phyloP scores from a whole-genome alignment of 163 green algal genomes.

The Chlamydomonas reinhardtii region DNA sequence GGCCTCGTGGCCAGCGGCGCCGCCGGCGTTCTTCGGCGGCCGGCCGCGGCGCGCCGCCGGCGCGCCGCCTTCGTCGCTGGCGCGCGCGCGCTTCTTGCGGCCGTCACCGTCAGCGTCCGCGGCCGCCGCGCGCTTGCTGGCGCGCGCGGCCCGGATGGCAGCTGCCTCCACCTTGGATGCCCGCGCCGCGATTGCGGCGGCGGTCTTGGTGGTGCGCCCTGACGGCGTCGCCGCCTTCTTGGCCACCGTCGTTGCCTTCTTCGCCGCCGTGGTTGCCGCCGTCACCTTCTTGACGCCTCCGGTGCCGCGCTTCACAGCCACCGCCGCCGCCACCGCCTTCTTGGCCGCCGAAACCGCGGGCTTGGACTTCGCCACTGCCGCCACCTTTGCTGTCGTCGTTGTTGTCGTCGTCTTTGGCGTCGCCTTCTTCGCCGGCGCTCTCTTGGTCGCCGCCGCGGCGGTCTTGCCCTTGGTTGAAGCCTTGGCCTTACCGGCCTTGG shows the following conservation, averaged over 20 bases:
- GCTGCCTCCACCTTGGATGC: too few species aligned
- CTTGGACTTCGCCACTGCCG: not conserved
- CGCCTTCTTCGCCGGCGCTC: not conserved
- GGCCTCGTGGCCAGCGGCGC: not conserved
- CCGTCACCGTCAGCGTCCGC: too few species aligned
- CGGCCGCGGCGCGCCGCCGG: too few species aligned
- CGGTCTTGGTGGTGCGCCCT: too few species aligned
- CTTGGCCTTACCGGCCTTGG: constrained; percentile 4
- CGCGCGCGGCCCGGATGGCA: too few species aligned
- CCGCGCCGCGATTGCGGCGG: too few species aligned
- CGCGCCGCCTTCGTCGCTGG: too few species aligned
- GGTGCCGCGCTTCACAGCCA: not conserved
- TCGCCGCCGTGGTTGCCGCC: not conserved
- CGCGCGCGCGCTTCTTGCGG: too few species aligned
- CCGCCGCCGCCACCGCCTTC: too few species aligned
- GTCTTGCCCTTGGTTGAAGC: not conserved
- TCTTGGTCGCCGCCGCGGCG: not conserved
- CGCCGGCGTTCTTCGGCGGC: not conserved
- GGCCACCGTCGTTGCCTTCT: not conserved
- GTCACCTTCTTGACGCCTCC: not conserved
- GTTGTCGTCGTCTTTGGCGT: not conserved
- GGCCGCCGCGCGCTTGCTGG: too few species aligned
- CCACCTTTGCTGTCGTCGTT: not conserved
- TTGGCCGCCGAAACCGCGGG: not conserved
- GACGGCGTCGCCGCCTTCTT: not conserved